Percentiles rank a stretch among this genome's conserved stretches.
phyloP scores from a whole-genome alignment of 2,329 filamentous ascomycete species.

The Pseudogymnoascus destructans region DNA sequence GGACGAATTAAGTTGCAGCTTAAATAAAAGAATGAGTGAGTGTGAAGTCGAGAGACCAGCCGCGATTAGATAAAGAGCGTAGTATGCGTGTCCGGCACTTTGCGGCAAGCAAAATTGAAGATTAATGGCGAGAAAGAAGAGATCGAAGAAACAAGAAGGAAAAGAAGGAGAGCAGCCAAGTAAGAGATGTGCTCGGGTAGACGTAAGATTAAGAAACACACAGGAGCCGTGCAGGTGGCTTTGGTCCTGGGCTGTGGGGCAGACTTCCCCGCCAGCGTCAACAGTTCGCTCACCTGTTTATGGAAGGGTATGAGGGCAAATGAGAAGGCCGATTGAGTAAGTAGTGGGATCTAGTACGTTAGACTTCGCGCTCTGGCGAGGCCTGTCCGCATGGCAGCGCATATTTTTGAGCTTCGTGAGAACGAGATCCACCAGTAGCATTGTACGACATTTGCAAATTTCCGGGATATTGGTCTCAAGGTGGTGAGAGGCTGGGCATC shows the following conservation, averaged over 20 bases:
- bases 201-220: slow-evolving; percentile 3
- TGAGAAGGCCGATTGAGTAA: not conserved
- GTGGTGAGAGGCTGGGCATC: slow-evolving; percentile 5
- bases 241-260: not conserved
- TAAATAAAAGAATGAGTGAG: not conserved
- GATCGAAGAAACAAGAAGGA: not conserved
- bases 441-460: slow-evolving; percentile 2
- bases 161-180: slow-evolving; percentile 1
- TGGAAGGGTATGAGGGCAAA: slow-evolving; percentile 1
- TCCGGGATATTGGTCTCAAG: slow-evolving; percentile 2
- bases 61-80: slow-evolving; percentile 6
- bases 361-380: slow-evolving; percentile 7
- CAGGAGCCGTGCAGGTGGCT: slow-evolving; percentile 1
- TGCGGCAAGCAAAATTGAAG: not conserved
- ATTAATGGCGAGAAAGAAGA: slow-evolving; percentile 1
- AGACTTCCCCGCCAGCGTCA: not conserved
- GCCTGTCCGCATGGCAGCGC: not conserved
- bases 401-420: not conserved
- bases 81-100: slow-evolving; percentile 4
- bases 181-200: not conserved
- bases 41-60: slow-evolving; percentile 5
- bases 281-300: not conserved
- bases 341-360: slow-evolving; percentile 2
- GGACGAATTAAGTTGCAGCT: not conserved
- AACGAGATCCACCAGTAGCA: not conserved